A percentile compares a stretch with the other conserved stretches of the same genome.
phyloP scores from a whole-genome alignment of 352 stramenopile species.

The Globisporangium heterothallicum region DNA sequence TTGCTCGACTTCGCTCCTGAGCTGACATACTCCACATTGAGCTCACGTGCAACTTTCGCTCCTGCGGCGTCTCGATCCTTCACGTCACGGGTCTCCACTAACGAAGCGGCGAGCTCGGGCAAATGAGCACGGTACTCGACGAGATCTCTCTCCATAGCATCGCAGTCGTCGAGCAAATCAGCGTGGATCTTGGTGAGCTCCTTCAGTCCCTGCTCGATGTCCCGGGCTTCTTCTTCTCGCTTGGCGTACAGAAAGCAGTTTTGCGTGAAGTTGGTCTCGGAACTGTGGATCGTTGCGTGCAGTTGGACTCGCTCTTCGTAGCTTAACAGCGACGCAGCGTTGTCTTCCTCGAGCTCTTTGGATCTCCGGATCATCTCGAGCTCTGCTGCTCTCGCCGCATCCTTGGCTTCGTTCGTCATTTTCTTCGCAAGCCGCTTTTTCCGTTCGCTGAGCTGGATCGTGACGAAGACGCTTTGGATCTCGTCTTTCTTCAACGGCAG shows the following conservation, averaged over 20 bases:
- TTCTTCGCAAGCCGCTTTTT: constrained; percentile 50
- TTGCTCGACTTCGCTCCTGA: constrained; percentile 44
- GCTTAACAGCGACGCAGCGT: constrained; percentile 23
- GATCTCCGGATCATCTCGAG: constrained; percentile 44
- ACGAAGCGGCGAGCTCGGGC: constrained; percentile 38
- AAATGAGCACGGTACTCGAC: constrained; percentile 44
- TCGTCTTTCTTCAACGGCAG: constrained; percentile 50
- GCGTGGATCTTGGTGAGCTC: constrained; percentile 68
- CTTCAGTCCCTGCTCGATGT: constrained; percentile 55
- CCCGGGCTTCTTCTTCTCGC: constrained; percentile 62
- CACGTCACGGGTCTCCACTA: constrained; percentile 23
- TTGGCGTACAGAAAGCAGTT: constrained; percentile 66
- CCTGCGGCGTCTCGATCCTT: constrained; percentile 39
- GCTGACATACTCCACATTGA: constrained; percentile 62
- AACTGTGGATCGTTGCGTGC: constrained; percentile 27
- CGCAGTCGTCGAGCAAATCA: constrained; percentile 51
- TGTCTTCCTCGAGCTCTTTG: constrained; percentile 47
- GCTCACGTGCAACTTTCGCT: constrained; percentile 40
- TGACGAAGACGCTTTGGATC: constrained; percentile 63
- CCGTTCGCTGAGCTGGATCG: constrained; percentile 59
- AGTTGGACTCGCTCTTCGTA: constrained; percentile 38
- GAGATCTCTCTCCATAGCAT: constrained; percentile 53
- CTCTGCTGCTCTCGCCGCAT: constrained; percentile 36
- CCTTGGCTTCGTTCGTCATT: constrained; percentile 45
- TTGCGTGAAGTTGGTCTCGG: constrained; percentile 47